Conservation (phyloP, 305 asterid genomes). For the Rubia occidens region DNA sequence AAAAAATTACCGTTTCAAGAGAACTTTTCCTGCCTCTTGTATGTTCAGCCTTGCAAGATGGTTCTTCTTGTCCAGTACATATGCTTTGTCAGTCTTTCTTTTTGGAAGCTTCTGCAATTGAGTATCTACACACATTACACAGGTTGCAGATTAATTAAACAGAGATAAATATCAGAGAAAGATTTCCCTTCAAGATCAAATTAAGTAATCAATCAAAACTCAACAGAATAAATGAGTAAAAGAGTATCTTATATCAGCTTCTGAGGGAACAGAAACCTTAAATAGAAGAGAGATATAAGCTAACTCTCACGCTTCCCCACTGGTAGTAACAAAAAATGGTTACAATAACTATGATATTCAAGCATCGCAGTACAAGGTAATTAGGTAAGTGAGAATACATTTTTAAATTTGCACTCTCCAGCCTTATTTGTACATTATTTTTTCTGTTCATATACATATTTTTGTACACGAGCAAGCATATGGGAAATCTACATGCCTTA, state of each 20-base stretch:
- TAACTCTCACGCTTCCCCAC: neutral
- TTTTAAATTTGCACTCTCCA: too few relatives aligned
- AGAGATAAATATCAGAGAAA: neutral
- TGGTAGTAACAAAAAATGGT: neutral
- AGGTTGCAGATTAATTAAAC: conserved; percentile 22
- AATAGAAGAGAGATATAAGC: neutral
- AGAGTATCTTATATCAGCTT: neutral
- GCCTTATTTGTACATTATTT: too few relatives aligned
- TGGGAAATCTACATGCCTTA: neutral
- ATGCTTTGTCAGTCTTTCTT: conserved; percentile 90
- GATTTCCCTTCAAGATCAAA: neutral
- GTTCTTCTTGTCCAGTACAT: conserved; percentile 80
- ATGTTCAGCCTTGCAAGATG: conserved; percentile 92
- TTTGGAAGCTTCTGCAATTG: conserved; percentile 99
- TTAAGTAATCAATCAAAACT: neutral
- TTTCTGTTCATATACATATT: neutral
- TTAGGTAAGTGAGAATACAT: too few relatives aligned
- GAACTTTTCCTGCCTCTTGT: conserved; percentile 87
- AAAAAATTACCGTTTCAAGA: conserved; percentile 64
- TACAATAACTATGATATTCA: neutral
- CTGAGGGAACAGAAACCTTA: too few relatives aligned
- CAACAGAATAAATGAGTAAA: neutral
- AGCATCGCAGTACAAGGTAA: neutral
- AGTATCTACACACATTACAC: conserved; percentile 55
- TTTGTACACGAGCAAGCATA: neutral